A percentile compares a stretch with the other conserved stretches of the same genome.
phyloP scores from a whole-genome alignment of 176 grass and related monocot species.

The Ensete ventricosum region DNA sequence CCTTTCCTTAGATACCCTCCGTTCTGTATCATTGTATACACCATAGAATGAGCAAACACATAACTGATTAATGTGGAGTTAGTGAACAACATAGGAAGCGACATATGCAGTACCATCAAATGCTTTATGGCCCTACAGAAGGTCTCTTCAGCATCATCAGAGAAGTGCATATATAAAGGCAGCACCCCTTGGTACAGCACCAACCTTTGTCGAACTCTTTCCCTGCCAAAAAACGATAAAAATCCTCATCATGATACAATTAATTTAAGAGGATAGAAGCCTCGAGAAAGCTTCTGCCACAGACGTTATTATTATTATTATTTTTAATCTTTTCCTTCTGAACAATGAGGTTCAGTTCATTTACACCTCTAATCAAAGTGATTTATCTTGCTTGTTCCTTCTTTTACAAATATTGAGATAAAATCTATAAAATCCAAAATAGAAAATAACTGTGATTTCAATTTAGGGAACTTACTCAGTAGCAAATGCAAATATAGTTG shows the following conservation, averaged over 20 bases:
- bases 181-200: conserved; percentile 76
- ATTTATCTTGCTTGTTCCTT: no score
- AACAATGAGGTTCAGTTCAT: no score
- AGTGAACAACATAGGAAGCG: neutral
- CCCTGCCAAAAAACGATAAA: conserved; percentile 31
- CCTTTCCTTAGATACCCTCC: conserved; percentile 48
- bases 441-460: neutral
- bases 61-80: neutral
- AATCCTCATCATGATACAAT: neutral
- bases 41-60: conserved; percentile 25
- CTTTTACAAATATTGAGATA: no score
- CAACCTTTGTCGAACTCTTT: conserved; percentile 73
- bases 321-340: no score
- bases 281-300: no score
- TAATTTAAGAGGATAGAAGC: no score
- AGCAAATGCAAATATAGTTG: conserved; percentile 79
- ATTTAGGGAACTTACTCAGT: conserved; percentile 50
- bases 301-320: no score
- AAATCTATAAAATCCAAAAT: neutral
- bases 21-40: conserved; percentile 35
- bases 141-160: conserved; percentile 84
- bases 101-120: conserved; percentile 47
- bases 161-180: conserved; percentile 84
- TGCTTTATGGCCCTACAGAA: conserved; percentile 67
- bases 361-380: no score